phyloP scores from a whole-genome alignment of 176 grass and related monocot species.

The Miscanthus lutarioriparius region DNA sequence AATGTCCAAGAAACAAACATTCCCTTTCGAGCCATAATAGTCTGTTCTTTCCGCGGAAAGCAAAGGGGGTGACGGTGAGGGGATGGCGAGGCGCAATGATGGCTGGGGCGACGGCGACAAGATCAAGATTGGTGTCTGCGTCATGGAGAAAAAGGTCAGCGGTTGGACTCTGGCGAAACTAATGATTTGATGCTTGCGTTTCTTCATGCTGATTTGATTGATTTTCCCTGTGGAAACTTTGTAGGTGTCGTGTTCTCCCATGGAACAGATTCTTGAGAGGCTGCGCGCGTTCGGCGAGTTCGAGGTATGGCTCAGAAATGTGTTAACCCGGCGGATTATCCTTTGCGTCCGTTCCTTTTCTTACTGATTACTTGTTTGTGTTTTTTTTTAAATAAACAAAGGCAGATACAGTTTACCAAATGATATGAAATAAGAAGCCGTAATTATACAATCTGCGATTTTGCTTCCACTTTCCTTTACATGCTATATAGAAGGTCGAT shows the following conservation, averaged over 20 bases:
- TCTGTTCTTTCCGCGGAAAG: constrained; percentile 27
- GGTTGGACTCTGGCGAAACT: not conserved
- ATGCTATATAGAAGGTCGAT: not conserved
- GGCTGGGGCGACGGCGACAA: constrained; percentile 27
- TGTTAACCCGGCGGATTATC: constrained; percentile 8
- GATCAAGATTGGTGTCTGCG: constrained; percentile 88
- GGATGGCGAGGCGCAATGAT: constrained; percentile 39
- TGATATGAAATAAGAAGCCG: not conserved
- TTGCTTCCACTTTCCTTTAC: not conserved
- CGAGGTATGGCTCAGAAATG: constrained; percentile 54
- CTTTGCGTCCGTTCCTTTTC: not conserved
- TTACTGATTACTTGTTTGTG: not conserved
- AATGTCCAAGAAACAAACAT: constrained; percentile 39
- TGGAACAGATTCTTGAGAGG: constrained; percentile 89
- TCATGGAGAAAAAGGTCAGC: constrained; percentile 96
- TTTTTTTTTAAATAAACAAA: not conserved
- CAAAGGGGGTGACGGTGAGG: constrained; percentile 22
- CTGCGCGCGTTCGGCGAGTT: constrained; percentile 86
- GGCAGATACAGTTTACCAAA: not conserved
- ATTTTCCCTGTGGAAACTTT: constrained; percentile 20
- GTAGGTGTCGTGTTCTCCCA: constrained; percentile 74
- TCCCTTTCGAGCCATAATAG: constrained; percentile 4
- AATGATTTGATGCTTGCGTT: constrained; percentile 12
- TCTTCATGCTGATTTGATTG: constrained; percentile 8
- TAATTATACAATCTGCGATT: not conserved